phyloP scores from a whole-genome alignment of 371 early-diverging fungal species.

The Nematocida parisii region DNA sequence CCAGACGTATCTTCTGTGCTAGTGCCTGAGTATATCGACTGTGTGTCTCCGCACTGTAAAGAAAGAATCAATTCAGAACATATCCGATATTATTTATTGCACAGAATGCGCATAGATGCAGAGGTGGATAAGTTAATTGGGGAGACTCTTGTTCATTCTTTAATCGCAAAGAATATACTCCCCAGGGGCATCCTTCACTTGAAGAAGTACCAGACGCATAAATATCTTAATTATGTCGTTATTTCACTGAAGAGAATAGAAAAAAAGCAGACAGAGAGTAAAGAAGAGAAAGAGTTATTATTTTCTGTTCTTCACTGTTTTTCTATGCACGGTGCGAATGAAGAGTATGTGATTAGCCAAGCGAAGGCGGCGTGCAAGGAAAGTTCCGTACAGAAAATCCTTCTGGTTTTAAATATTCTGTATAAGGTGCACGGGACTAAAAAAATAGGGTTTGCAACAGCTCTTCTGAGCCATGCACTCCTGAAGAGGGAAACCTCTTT shows the following conservation, averaged over 20 bases:
- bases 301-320: conserved; percentile 30
- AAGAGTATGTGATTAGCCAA: conserved; percentile 33
- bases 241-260: conserved; percentile 34
- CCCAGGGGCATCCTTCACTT: background rate
- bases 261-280: conserved; percentile 13
- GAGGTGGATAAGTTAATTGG: conserved; percentile 29
- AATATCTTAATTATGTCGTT: conserved; percentile 23
- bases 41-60: background rate
- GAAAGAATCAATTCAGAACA: conserved; percentile 7
- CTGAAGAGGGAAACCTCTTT: background rate
- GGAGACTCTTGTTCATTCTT: background rate
- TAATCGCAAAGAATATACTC: background rate
- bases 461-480: conserved; percentile 18
- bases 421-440: conserved; percentile 7
- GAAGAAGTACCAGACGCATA: conserved; percentile 10
- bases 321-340: conserved; percentile 5
- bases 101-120: conserved; percentile 31
- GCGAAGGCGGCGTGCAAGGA: conserved; percentile 31
- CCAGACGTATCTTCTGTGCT: background rate
- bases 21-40: background rate
- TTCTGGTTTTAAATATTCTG: conserved; percentile 42
- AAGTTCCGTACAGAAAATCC: background rate
- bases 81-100: conserved; percentile 28
- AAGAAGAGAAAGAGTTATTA: background rate
- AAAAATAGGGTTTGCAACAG: conserved; percentile 35